A percentile compares a stretch with the other conserved stretches of the same genome.
Evolutionary conservation across 2,329 filamentous ascomycete species (phyloP).

Genomic region (Clathrospora elynae): DNA sequence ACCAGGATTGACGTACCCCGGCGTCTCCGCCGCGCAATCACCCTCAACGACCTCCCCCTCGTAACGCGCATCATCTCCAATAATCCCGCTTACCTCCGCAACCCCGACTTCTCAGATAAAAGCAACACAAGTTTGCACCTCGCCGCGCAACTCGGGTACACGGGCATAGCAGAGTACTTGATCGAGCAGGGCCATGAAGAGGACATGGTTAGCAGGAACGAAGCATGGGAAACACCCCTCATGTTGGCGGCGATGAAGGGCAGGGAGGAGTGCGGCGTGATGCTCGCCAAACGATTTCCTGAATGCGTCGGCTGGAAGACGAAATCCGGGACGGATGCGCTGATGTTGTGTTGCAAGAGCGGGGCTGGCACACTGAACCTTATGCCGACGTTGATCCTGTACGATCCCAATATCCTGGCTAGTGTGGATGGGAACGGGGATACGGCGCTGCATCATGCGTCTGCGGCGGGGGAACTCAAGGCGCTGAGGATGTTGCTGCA

Average conservation of each 20-base stretch:
- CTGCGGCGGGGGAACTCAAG: slow-evolving; percentile 77
- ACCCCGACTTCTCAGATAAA: slow-evolving; percentile 75
- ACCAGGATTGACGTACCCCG: slow-evolving; percentile 75
- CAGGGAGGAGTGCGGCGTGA: slow-evolving; percentile 74
- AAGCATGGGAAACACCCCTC: slow-evolving; percentile 77
- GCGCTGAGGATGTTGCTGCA: slow-evolving; percentile 77
- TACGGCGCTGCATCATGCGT: slow-evolving; percentile 85
- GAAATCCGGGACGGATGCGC: slow-evolving; percentile 69
- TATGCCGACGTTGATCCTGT: slow-evolving; percentile 45
- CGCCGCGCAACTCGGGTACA: slow-evolving; percentile 73
- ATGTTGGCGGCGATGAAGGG: slow-evolving; percentile 75
- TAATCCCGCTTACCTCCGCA: slow-evolving; percentile 73
- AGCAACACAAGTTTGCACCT: slow-evolving; percentile 86
- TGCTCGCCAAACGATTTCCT: slow-evolving; percentile 69
- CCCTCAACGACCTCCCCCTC: slow-evolving; percentile 72
- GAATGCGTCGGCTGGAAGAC: slow-evolving; percentile 69
- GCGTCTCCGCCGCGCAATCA: slow-evolving; percentile 81
- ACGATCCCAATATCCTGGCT: slow-evolving; percentile 36
- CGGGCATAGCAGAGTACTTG: slow-evolving; percentile 71
- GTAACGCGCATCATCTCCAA: slow-evolving; percentile 76
- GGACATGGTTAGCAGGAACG: slow-evolving; percentile 76
- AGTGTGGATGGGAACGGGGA: slow-evolving; percentile 73
- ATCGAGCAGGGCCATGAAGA: slow-evolving; percentile 76
- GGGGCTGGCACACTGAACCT: slow-evolving; percentile 53
- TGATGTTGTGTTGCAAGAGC: slow-evolving; percentile 49